Percentiles rank a stretch among this genome's conserved stretches.
phyloP scores from a whole-genome alignment of 768 basidiomycete species.

The Hemileccinum rubropunctum region DNA sequence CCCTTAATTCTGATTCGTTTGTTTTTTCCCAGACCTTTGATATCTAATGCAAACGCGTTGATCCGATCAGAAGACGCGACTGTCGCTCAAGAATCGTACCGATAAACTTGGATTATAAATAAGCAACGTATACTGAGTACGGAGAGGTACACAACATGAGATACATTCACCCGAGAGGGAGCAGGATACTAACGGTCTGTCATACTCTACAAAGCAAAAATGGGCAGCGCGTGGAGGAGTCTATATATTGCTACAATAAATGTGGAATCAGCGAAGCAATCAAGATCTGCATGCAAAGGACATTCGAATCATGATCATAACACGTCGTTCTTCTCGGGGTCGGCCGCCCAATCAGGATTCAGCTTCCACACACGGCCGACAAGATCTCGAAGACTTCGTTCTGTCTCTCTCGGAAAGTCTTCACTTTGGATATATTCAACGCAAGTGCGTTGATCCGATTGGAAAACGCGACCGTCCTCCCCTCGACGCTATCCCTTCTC shows the following conservation, averaged over 20 bases:
- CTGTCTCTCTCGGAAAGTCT: constrained; percentile 71
- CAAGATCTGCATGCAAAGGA: not conserved
- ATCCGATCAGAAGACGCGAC: constrained; percentile 75
- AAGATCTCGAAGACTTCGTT: constrained; percentile 63
- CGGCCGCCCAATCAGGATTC: not conserved
- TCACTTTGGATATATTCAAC: constrained; percentile 65
- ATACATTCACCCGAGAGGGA: not conserved
- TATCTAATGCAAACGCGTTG: constrained; percentile 71
- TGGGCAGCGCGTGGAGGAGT: not conserved
- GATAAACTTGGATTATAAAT: no score
- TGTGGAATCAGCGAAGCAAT: not conserved
- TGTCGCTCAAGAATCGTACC: no score
- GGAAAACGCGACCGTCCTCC: constrained; percentile 65
- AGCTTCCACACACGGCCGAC: constrained; percentile 22
- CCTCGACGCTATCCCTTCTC: constrained; percentile 53
- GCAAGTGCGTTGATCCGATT: constrained; percentile 77
- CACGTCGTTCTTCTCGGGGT: no score
- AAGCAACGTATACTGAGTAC: no score
- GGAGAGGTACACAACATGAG: no score
- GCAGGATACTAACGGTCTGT: not conserved
- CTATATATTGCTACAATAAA: not conserved
- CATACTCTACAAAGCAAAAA: constrained; percentile 1
- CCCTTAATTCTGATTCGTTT: no score
- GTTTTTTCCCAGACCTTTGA: constrained; percentile 68
- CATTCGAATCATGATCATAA: no score